Conservation (phyloP, 441 rosid genomes). For the Bruguiera hainesii region DNA sequence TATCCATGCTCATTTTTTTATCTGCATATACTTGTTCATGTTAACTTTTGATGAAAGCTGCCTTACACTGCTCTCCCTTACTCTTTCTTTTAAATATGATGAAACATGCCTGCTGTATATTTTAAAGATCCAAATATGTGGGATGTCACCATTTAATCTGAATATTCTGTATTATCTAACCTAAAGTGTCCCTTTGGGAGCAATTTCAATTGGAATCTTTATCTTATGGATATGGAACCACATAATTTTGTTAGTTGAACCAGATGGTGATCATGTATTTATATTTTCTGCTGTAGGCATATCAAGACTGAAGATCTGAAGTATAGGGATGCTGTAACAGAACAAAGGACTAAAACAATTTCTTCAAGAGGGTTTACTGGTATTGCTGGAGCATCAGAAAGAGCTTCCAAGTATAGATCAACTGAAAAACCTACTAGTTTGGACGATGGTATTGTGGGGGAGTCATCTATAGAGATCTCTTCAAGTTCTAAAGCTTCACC, state of each 20-base stretch:
- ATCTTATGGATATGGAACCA: background rate
- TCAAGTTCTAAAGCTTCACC: constrained; percentile 81
- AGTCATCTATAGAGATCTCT: constrained; percentile 63
- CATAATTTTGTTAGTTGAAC: background rate
- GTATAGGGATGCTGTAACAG: constrained; percentile 41
- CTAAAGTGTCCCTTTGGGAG: background rate
- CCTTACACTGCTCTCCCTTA: background rate
- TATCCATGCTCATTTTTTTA: too few species aligned
- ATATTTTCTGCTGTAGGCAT: constrained; percentile 43
- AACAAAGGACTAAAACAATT: constrained; percentile 49
- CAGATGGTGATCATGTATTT: background rate
- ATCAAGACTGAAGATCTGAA: constrained; percentile 48
- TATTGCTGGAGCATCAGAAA: constrained; percentile 59
- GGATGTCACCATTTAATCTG: background rate
- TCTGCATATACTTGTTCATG: too few species aligned
- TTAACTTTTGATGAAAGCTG: background rate
- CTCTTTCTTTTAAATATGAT: too few species aligned
- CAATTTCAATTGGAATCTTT: background rate
- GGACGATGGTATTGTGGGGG: constrained; percentile 69
- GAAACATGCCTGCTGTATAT: background rate
- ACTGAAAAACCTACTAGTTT: constrained; percentile 51
- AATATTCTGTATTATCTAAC: background rate
- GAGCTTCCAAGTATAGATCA: constrained; percentile 54
- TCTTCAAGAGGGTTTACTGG: constrained; percentile 54
- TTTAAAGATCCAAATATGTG: background rate